Percentiles rank a stretch among this genome's conserved stretches.
Evolutionary conservation across 1,139 yeast species (phyloP).

Genomic region (Candida dubliniensis): DNA sequence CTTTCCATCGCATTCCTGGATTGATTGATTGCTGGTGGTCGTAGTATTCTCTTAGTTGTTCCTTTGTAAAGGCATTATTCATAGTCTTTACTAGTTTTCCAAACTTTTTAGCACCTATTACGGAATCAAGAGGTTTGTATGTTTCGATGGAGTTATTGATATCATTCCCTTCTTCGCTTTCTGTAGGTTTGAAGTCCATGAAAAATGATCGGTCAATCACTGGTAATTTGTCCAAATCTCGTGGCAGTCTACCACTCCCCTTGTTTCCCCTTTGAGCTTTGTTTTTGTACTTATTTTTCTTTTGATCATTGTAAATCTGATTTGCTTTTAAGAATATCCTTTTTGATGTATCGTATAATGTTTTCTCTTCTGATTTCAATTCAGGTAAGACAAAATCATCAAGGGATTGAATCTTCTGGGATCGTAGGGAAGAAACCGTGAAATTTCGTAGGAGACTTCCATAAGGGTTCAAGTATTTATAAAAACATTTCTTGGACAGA

Average conservation of each 20-base stretch:
- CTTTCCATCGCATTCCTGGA: conserved; percentile 7
- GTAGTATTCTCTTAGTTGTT: conserved; percentile 24
- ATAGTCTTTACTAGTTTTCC: conserved; percentile 14
- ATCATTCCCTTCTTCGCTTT: conserved; percentile 1
- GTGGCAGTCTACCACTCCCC: not conserved
- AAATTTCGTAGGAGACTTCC: not conserved
- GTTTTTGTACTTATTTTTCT: not conserved
- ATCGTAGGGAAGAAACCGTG: not conserved
- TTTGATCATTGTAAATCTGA: not conserved
- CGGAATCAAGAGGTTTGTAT: conserved; percentile 14
- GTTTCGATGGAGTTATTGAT: conserved; percentile 15
- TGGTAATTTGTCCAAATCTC: not conserved
- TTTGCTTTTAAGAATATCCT: conserved; percentile 10
- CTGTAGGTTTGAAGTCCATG: not conserved
- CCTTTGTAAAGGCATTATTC: conserved; percentile 19
- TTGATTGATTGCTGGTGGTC: not conserved
- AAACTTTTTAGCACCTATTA: conserved; percentile 14
- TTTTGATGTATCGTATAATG: conserved; percentile 5
- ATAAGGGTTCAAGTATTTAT: not conserved
- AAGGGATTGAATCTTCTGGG: not conserved
- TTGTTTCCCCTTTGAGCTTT: not conserved
- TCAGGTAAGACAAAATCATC: conserved; percentile 1
- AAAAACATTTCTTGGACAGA: no score
- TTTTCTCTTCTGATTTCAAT: conserved; percentile 1
- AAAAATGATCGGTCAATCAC: not conserved